phyloP scores from a whole-genome alignment of 2,329 filamentous ascomycete species.

The Sporothrix sp. region DNA sequence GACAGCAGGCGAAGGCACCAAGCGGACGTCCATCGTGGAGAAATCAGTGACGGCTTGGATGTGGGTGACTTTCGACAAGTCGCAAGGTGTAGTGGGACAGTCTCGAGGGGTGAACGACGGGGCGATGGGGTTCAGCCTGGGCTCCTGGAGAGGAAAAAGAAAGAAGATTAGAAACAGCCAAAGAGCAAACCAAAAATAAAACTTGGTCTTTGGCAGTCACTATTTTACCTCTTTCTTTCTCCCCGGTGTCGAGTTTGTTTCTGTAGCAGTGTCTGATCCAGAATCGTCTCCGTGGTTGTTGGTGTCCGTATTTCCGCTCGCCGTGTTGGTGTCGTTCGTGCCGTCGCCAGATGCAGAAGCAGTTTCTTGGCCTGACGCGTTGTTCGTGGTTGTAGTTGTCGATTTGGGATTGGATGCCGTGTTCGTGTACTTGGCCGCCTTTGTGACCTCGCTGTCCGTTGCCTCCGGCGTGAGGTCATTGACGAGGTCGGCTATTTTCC shows the following conservation, averaged over 20 bases:
- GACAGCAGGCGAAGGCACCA: too few species aligned
- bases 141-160: conserved; percentile 33
- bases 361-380: neutral
- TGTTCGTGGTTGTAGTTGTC: neutral
- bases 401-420: neutral
- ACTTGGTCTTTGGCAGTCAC: conserved; percentile 26
- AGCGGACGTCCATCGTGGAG: neutral
- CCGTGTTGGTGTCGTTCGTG: conserved; percentile 12
- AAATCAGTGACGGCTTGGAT: conserved; percentile 1
- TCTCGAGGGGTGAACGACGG: conserved; percentile 44
- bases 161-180: conserved; percentile 34
- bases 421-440: conserved; percentile 22
- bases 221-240: conserved; percentile 42
- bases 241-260: conserved; percentile 26
- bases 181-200: conserved; percentile 26
- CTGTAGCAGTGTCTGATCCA: conserved; percentile 9
- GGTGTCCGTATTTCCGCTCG: conserved; percentile 16
- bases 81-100: conserved; percentile 15
- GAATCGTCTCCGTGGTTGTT: conserved; percentile 20
- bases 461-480: conserved; percentile 31
- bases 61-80: neutral
- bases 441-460: conserved; percentile 27
- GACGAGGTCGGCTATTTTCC: conserved; percentile 23
- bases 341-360: neutral
- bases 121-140: conserved; percentile 45